Base-by-base conservation (phyloP, 2,329 filamentous ascomycete species). In the Biscogniauxia marginata region DNA sequence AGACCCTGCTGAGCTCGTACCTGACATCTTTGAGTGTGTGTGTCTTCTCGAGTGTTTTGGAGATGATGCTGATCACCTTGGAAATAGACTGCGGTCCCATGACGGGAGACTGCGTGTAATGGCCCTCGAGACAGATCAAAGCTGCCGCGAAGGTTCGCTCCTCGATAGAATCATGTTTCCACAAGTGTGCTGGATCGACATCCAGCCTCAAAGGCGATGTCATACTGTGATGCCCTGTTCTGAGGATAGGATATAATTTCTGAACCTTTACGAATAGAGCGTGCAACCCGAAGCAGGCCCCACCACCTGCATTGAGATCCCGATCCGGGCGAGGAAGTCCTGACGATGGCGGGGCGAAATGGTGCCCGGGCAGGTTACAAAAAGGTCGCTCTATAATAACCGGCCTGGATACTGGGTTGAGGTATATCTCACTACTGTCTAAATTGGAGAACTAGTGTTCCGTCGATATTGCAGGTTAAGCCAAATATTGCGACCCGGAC, bases 21-120 rank as follows among this genome's bases (percentile, higher is more conserved):
- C 84, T 78, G 30, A 85, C 82, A 58, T 85, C 82, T 55, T 83
- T 79, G 20, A 82, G 77, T 1, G 79, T 83, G 61, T 86, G 83
- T 3, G 84, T 87, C 73, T 85, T 85, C 63, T 87, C 84, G 43
- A 88, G 70, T 1, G 84, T 86, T 66, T 79, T 83, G 3, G 80
- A 76, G 48, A 88, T 76, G 74, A 87, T 84, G 53, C 77, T 78
- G 59, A 76, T 79, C 49, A 85, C 79, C 61, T 79, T 81, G 39
- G 76, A 73, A 58, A 80, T 78, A 9, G 83, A 84, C 63, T 77
- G 77, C 18, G 79, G 77, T 2, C 84, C 84, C 74, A 87, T 84
- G 25, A 79, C 75, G 46, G 82, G 82, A 21, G 78, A 75, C 59
- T 80, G 75, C 57, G 79, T 81, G 67, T 84, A 85, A 71, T 86